A percentile compares a stretch with the other conserved stretches of the same genome.
Conservation (phyloP, 1,139 yeast species). For the Groenewaldozyma sp. region DNA sequence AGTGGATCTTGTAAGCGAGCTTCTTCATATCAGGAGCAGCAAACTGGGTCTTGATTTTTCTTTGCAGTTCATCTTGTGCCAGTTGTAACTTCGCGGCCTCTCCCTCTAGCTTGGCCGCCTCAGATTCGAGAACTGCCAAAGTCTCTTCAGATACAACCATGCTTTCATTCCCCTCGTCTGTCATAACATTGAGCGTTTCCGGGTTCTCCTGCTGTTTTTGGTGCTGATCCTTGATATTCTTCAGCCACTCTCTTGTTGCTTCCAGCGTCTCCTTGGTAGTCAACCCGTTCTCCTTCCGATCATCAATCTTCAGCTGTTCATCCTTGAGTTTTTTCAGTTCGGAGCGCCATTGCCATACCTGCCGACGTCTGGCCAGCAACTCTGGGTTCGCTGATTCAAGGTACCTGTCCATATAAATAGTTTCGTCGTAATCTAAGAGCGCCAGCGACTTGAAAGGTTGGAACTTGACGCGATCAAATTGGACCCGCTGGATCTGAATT, state of each 20-base stretch:
- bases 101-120: slow-evolving; percentile 13
- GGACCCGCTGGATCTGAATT: slow-evolving; percentile 87
- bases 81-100: slow-evolving; percentile 15
- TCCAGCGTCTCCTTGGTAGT: slow-evolving; percentile 28
- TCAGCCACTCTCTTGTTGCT: slow-evolving; percentile 50
- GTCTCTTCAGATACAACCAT: slow-evolving; percentile 10
- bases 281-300: slow-evolving; percentile 29
- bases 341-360: slow-evolving; percentile 57
- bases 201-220: slow-evolving; percentile 7
- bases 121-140: slow-evolving; percentile 26
- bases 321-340: slow-evolving; percentile 40
- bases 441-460: slow-evolving; percentile 76
- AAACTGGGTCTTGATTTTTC: slow-evolving; percentile 50
- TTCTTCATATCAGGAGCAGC: slow-evolving; percentile 45
- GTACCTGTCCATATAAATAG: slow-evolving; percentile 78
- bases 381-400: slow-evolving; percentile 59
- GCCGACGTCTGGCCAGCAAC: slow-evolving; percentile 44
- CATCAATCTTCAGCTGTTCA: slow-evolving; percentile 38
- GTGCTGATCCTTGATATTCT: slow-evolving; percentile 15
- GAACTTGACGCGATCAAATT: slow-evolving; percentile 65
- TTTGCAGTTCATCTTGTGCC: slow-evolving; percentile 37
- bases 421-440: slow-evolving; percentile 72
- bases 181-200: slow-evolving; percentile 8
- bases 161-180: slow-evolving; percentile 4
- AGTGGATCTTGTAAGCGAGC: slow-evolving; percentile 75